Base-by-base conservation (phyloP, 2,329 filamentous ascomycete genomes). In the Paecilomyces dactylethromorphus region DNA sequence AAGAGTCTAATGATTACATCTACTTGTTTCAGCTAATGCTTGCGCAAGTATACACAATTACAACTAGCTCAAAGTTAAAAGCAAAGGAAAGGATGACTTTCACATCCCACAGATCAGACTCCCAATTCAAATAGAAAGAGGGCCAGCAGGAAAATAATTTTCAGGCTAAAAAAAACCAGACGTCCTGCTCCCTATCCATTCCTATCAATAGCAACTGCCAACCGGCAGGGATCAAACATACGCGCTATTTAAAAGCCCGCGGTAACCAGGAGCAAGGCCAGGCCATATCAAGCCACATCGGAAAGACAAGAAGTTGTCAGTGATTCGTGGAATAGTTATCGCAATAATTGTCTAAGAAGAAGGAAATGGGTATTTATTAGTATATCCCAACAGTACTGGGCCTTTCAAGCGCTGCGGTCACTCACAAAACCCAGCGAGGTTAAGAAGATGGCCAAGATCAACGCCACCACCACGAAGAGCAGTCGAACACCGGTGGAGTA, bases 231-330 rank as follows among this genome's bases (percentile, higher is more conserved):
- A 45, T 45, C 3, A 8, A 45, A 45, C n/a, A 18, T 45, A 45
- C 45, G 74, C 62, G 62, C 39, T 2, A 63, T 60, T 55, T 62
- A 59, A 57, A 63, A 53, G 53, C 33, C 49, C 60, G 57, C 53
- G 39, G 57, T 53, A 52, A 62, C 63, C 57, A 63, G 57, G n/a
- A 66, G 33, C 59, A 62, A 62, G 58, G 82, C 79, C 53, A 82
- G 82, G 21, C 79, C 82, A 69, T 73, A 76, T 72, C 75, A 74
- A 32, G 68, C 66, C 33, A 74, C 69, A 50, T 75, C 69, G 22
- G 61, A 63, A 18, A 76, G 68, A 26, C 65, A 66, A 10, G 55
- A 77, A 76, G n/a, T 72, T 62, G 2, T 66, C 63, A 1, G 74
- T 73, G 15, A 77, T 76, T 6, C 57, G 56, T 1, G 74, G 74